These are phyloP conservation scores for Phytophthora pinifolia DNA, from an alignment of 352 stramenopile species.

Conservation along the genomic window DNA sequence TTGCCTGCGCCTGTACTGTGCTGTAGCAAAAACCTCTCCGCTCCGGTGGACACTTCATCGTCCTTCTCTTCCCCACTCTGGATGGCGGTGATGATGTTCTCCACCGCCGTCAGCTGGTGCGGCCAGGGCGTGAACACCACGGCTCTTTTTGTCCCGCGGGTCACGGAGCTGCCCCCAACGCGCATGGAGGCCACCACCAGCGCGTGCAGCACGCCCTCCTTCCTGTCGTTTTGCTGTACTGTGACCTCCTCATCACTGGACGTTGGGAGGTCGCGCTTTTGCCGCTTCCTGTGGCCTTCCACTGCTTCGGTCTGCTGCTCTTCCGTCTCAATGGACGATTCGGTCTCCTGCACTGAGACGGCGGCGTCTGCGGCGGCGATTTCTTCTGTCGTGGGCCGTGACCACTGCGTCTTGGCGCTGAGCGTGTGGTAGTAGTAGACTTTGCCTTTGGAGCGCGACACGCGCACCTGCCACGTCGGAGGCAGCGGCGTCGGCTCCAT, in stretches of 20 bases:
- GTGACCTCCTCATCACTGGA: conserved; percentile 15
- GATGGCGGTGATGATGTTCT: conserved; percentile 53
- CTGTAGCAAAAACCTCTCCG: conserved; percentile 67
- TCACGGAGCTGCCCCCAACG: conserved; percentile 39
- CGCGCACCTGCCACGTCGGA: conserved; percentile 54
- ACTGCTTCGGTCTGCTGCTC: background rate
- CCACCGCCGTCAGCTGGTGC: conserved; percentile 63
- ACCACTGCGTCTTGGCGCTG: conserved; percentile 62
- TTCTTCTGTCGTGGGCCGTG: conserved; percentile 34
- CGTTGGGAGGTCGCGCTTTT: conserved; percentile 13
- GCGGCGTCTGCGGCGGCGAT: background rate
- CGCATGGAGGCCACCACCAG: conserved; percentile 60
- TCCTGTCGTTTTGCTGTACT: background rate
- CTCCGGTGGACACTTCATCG: conserved; percentile 3
- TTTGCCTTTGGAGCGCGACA: conserved; percentile 70
- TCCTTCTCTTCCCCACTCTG: conserved; percentile 22
- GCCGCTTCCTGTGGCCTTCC: conserved; percentile 12
- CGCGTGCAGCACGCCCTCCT: conserved; percentile 14
- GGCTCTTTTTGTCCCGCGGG: conserved; percentile 24
- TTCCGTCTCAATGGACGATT: background rate
- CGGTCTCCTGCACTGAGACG: background rate
- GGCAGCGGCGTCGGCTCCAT: conserved; percentile 35
- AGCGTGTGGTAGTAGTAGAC: conserved; percentile 68
- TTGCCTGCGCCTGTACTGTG: conserved; percentile 86
- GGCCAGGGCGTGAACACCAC: conserved; percentile 57